Evolutionary conservation across 345 rosid genomes (phyloP), one percentile per base, ranked within the genome.

Genomic region (Schrenkiella parvula): DNA sequence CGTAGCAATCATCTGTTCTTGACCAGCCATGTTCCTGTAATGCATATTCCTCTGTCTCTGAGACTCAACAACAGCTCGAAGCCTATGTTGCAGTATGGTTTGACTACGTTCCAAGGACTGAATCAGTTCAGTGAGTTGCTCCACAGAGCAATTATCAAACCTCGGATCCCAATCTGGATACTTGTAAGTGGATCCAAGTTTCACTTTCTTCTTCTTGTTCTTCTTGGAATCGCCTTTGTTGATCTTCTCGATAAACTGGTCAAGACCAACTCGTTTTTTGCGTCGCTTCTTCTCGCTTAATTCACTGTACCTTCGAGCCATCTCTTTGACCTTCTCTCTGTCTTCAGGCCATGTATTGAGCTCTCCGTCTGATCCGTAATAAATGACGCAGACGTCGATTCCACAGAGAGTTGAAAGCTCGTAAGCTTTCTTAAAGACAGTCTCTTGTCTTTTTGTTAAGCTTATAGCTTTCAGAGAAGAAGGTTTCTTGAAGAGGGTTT

Each of bases 381-480:
- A 59, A 62, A 74, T 67, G 47, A 74, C 73, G 22, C 78, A 67
- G 37, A 74, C 73, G 12, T 74, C 73, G 63, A 60, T 60, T 41
- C 48, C 73, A 60, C 68, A 67, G 32, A 67, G 78, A 50, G 19
- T 13, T 3, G 78, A 67, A 67, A 74, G 78, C 73, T 74, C 73
- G 12, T 1, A 0, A 50, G 78, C 78, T 67, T 74, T 74, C 63
- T 58, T 74, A 51, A 74, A 74, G 48, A 74, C 68, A 15, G 73
- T 74, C 3, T 28, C 38, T 66, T 17, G 67, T 66, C 67, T 66
- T 48, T 48, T 74, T 3, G 25, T 18, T 3, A 65, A 56, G 41
- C 66, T 65, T 28, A 18, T 55, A 10, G 41, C 41, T 18, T 37
- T 55, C 51, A 38, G n/a, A 19, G 73, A 66, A 15, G 67, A 58